phyloP scores from a whole-genome alignment of 176 grass and related monocot species.

The Oryza rufipogon region DNA sequence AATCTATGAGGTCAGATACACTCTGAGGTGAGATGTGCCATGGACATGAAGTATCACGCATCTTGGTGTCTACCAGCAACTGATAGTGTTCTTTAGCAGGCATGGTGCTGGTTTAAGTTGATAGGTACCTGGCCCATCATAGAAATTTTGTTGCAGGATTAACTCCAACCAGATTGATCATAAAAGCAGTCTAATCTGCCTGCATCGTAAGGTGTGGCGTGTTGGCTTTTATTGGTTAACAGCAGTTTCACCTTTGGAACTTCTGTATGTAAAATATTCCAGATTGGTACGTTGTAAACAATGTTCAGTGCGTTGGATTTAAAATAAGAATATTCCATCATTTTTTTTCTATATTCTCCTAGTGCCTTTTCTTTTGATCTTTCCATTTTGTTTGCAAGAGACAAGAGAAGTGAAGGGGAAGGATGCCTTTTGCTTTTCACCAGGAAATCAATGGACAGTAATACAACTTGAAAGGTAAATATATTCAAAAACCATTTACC shows the following conservation, averaged over 20 bases:
- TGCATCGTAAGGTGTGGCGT: slow-evolving; percentile 65
- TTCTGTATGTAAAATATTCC: slow-evolving; percentile 81
- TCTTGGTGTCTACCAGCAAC: slow-evolving; percentile 52
- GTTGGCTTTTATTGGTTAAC: slow-evolving; percentile 72
- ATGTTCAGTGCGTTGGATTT: slow-evolving; percentile 53
- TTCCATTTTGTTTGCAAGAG: slow-evolving; percentile 99
- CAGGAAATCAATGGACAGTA: slow-evolving; percentile 56
- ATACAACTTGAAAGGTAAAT: slow-evolving; percentile 61
- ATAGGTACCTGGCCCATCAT: slow-evolving; percentile 47
- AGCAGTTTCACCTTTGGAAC: slow-evolving; percentile 62
- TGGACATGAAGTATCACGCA: slow-evolving; percentile 68
- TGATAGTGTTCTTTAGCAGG: slow-evolving; percentile 83
- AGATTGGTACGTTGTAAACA: slow-evolving; percentile 68
- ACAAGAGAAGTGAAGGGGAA: slow-evolving; percentile 66
- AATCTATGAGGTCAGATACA: slow-evolving; percentile 37
- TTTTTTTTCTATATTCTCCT: slow-evolving; percentile 42
- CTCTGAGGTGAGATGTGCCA: slow-evolving; percentile 66
- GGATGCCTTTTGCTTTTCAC: slow-evolving; percentile 61
- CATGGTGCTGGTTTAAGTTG: slow-evolving; percentile 57
- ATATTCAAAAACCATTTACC: slow-evolving; percentile 39
- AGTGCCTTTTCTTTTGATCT: slow-evolving; percentile 88
- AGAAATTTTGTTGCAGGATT: slow-evolving; percentile 71
- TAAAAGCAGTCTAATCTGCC: slow-evolving; percentile 63
- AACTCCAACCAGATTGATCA: slow-evolving; percentile 47
- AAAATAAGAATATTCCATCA: slow-evolving; percentile 42